A percentile compares a stretch with the other conserved stretches of the same genome.
phyloP scores from a whole-genome alignment of 306 rosid species.

The Quercus robur region DNA sequence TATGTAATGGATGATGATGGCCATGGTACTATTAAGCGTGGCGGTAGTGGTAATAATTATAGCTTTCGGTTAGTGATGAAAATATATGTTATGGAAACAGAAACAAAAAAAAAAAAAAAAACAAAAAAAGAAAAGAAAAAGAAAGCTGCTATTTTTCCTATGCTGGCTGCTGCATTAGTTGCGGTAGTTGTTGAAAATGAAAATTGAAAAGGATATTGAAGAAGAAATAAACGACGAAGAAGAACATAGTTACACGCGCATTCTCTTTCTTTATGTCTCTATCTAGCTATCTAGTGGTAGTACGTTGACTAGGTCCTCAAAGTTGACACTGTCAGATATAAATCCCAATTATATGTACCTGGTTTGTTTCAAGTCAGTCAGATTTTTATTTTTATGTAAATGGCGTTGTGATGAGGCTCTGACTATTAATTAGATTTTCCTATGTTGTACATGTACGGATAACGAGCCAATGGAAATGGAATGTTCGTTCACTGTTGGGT shows the following conservation, averaged over 20 bases:
- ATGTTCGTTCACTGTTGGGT: no score
- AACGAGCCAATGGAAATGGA: no score
- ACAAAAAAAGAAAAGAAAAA: not conserved
- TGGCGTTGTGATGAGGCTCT: no score
- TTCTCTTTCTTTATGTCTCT: not conserved
- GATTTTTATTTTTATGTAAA: no score
- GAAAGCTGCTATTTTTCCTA: not conserved
- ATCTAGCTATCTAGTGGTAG: no score
- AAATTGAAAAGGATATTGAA: not conserved
- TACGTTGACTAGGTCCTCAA: not conserved
- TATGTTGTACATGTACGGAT: no score
- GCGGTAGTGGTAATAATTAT: constrained; percentile 11
- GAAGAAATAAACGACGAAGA: not conserved
- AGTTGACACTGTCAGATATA: not conserved
- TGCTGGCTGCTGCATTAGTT: not conserved
- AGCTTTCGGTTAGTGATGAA: constrained; percentile 8
- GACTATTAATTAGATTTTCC: no score
- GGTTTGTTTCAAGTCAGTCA: no score
- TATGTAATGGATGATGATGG: constrained; percentile 10
- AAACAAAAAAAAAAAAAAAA: not conserved
- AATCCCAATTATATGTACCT: not conserved
- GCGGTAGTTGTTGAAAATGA: not conserved
- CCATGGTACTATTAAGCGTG: constrained; percentile 12
- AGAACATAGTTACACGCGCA: no score
- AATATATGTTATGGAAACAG: not conserved